Evolutionary conservation across 2,329 filamentous ascomycete genomes (phyloP), one percentile per base, ranked within the genome.

Genomic region (Arthrobotrys conoides): DNA sequence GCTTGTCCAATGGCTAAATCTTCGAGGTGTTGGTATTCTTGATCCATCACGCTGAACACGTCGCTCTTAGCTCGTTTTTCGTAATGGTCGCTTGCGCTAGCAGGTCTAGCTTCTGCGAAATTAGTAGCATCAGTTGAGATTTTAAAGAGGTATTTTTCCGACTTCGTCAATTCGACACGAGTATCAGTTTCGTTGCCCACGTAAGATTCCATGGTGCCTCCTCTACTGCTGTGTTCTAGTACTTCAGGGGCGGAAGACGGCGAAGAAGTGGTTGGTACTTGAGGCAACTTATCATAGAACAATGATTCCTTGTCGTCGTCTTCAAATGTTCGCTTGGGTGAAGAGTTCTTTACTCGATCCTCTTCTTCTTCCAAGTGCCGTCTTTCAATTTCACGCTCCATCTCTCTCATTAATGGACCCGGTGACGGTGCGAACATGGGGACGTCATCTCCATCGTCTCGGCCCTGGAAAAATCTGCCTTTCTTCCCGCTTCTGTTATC

Each of bases 401-500:
- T 73, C 12, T 75, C 24, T 14, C 65, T 55, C 76, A 79, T 73
- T 14, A 79, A 55, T 6, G 73, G 67, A 44, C 73, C 67, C 49
- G 76, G 76, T 36, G 86, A 86, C 71, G 85, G 85, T 8, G 93
- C 93, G 83, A 96, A 97, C 65, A 90, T 87, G 22, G 92, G 91
- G 24, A 95, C 90, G 63, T 91, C 89, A 81, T 96, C 91, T 18
- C 89, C 91, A 82, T 92, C 90, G 66, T 88, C 89, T 18, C 87
- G 88, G 55, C 85, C 87, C 76, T 89, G 90, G 81, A 90, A 90
- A 81, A 90, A 90, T 80, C 90, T 90, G 83, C 94, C 90, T 87
- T 97, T 91, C 89, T 71, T 92, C 16, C 70, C 76, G 6, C 76
- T 51, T 48, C 76, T 41, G 33, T 79, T 46, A 33, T 79, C 76